Evolutionary conservation across 306 rosid species (phyloP).

Genomic region (Cucurbita moschata): DNA sequence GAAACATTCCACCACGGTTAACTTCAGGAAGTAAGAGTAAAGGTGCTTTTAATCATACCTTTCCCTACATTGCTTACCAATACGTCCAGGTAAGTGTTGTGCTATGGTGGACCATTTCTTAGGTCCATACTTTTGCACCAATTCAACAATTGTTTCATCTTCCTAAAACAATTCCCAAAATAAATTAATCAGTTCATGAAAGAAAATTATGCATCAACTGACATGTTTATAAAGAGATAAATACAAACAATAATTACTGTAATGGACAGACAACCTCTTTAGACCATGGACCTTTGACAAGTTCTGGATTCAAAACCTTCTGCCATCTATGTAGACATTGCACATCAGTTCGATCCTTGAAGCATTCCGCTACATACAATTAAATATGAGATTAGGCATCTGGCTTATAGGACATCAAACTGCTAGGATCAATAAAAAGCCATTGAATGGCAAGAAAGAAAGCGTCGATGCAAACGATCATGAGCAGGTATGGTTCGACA

Average conservation of each 20-base stretch:
- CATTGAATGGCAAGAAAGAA: neutral
- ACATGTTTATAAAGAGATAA: neutral
- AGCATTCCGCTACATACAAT: slow-evolving; percentile 74
- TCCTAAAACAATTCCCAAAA: slow-evolving; percentile 38
- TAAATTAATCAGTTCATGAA: neutral
- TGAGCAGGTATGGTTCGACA: neutral
- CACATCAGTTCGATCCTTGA: slow-evolving; percentile 96
- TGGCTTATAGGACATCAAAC: neutral
- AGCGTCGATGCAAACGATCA: neutral
- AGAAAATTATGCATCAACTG: neutral
- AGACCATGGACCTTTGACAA: slow-evolving; percentile 98
- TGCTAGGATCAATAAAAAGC: neutral
- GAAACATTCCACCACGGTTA: neutral
- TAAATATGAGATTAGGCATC: slow-evolving; percentile 21
- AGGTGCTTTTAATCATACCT: slow-evolving; percentile 38
- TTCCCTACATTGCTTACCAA: slow-evolving; percentile 99
- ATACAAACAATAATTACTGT: neutral
- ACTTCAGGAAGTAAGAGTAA: neutral
- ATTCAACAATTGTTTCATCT: slow-evolving; percentile 67
- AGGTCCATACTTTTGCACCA: slow-evolving; percentile 80
- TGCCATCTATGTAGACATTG: slow-evolving; percentile 99
- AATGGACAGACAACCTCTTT: slow-evolving; percentile 58
- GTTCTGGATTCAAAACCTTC: slow-evolving; percentile 97
- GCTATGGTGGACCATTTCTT: slow-evolving; percentile 99
- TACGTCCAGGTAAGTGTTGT: slow-evolving; percentile 91